Conservation (phyloP, 2,329 filamentous ascomycete genomes). For the Hypoxylon sp. region DNA sequence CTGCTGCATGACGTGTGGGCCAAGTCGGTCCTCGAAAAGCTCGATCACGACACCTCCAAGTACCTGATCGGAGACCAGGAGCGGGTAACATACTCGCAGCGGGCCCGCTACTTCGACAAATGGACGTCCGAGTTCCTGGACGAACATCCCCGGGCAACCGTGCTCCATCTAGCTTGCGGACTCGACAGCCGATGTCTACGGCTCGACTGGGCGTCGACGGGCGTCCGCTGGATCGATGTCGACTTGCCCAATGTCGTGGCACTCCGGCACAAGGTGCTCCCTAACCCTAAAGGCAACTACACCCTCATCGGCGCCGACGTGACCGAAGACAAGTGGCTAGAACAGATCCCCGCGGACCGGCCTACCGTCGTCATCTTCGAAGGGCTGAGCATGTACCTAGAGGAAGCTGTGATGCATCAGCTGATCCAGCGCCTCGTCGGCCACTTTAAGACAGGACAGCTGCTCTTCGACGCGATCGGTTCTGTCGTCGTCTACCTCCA, state of each 20-base stretch:
- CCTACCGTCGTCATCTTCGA: conserved; percentile 45
- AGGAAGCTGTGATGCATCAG: conserved; percentile 25
- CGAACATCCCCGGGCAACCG: conserved; percentile 33
- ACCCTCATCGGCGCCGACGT: conserved; percentile 37
- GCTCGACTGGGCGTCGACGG: conserved; percentile 22
- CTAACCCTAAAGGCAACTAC: conserved; percentile 37
- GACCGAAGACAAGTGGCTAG: conserved; percentile 40
- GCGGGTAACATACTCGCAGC: conserved; percentile 12
- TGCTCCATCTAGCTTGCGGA: conserved; percentile 43
- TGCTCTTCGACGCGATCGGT: conserved; percentile 40
- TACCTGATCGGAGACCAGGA: conserved; percentile 13
- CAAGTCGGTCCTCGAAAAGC: conserved; percentile 18
- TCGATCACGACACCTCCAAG: conserved; percentile 33
- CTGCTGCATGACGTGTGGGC: conserved; percentile 32
- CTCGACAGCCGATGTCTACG: conserved; percentile 42
- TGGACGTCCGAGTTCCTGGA: conserved; percentile 38
- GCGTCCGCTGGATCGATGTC: conserved; percentile 45
- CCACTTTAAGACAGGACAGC: conserved; percentile 35
- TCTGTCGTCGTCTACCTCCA: conserved; percentile 19
- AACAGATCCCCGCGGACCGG: conserved; percentile 39
- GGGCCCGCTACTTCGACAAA: conserved; percentile 32
- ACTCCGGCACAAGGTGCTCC: conserved; percentile 39
- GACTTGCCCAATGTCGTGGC: conserved; percentile 46
- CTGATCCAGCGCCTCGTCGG: conserved; percentile 35
- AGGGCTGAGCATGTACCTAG: conserved; percentile 44